Base-by-base conservation (phyloP, 768 basidiomycete species). In the Mycena olivaceomarginata region DNA sequence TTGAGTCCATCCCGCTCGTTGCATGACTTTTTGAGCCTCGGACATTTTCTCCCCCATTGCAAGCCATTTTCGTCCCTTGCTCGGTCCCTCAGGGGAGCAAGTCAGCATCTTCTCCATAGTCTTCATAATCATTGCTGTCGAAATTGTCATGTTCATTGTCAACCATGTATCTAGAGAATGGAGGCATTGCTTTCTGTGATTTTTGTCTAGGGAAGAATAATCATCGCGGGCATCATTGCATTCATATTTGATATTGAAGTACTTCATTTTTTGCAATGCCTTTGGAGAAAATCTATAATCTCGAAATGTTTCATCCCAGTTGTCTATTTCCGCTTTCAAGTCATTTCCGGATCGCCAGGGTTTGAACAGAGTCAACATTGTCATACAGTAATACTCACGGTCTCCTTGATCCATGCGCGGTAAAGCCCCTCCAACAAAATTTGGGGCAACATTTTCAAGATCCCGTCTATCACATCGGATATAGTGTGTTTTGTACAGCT, bases 201-300 rank as follows among this genome's bases (percentile, higher is more conserved):
- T 75, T 78, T 82, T 65, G 41, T 31, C 31, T 31, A 76, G 64
- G 13, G 78, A 77, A 48, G 72, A 70, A 62, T 80, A 82, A 74
- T 86, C 84, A 78, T 86, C 85, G n/a, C 79, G 41, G 4, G 81
- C 85, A 79, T 85, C 84, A 20, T 78, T 56, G 68, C 85, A 86
- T 57, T 84, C 84, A 71, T 85, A 84, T 10, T 72, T 43, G 16
- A 86, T 13, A 48, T 84, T 81, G 56, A 85, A 79, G 43, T 84
- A 81, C 2, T 57, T 22, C 5, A 85, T n/a, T 39, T 31, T 77
- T 6, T 8, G 31, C 11, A 6, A 22, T 83, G 77, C n/a, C 63
- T 31, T 1, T 39, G 8, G 1, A 79, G 74, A 56, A 85, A 81
- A 1, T 72, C 37, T 31, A 67, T 81, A 60, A 2, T 22, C 46